A percentile compares a stretch with the other conserved stretches of the same genome.
These are phyloP conservation scores for Scheffersomyces ergatensis DNA, from an alignment of 805 yeast genomes.

Conservation along the genomic window DNA sequence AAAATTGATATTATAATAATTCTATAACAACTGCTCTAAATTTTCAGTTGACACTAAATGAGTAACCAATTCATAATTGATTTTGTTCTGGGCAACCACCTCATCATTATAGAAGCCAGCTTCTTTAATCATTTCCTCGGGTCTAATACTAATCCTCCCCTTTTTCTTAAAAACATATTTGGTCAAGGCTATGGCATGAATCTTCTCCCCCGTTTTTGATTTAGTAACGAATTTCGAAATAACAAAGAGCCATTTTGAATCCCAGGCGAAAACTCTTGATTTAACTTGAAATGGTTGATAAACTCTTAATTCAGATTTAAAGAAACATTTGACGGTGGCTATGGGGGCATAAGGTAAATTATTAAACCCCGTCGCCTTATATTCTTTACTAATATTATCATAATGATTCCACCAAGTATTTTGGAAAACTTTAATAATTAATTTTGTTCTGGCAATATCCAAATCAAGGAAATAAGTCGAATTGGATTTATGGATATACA, in stretches of 20 bases:
- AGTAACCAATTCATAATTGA: constrained; percentile 39
- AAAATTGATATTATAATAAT: too few species aligned
- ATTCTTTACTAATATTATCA: constrained; percentile 36
- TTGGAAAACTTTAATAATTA: constrained; percentile 57
- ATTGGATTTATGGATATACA: constrained; percentile 84
- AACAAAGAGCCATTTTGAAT: constrained; percentile 79
- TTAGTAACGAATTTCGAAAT: constrained; percentile 56
- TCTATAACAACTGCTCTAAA: constrained; percentile 20
- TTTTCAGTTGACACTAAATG: constrained; percentile 30
- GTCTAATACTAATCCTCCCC: constrained; percentile 72
- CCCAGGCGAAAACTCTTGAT: constrained; percentile 75
- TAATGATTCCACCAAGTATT: constrained; percentile 47
- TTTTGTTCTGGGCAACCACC: constrained; percentile 38
- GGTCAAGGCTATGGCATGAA: constrained; percentile 63
- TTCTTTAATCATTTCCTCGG: constrained; percentile 52
- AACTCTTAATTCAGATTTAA: constrained; percentile 71
- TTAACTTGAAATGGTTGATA: constrained; percentile 56
- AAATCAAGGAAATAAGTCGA: constrained; percentile 80
- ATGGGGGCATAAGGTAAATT: constrained; percentile 70
- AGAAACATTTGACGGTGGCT: constrained; percentile 66
- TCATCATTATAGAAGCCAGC: constrained; percentile 57
- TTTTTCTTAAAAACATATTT: constrained; percentile 75
- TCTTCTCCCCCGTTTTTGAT: constrained; percentile 18
- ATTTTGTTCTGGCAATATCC: constrained; percentile 72
- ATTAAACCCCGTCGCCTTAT: constrained; percentile 18